Evolutionary conservation across 768 basidiomycete genomes (phyloP), one percentile per base, ranked within the genome.

Genomic region (Collybiopsis luxurians): DNA sequence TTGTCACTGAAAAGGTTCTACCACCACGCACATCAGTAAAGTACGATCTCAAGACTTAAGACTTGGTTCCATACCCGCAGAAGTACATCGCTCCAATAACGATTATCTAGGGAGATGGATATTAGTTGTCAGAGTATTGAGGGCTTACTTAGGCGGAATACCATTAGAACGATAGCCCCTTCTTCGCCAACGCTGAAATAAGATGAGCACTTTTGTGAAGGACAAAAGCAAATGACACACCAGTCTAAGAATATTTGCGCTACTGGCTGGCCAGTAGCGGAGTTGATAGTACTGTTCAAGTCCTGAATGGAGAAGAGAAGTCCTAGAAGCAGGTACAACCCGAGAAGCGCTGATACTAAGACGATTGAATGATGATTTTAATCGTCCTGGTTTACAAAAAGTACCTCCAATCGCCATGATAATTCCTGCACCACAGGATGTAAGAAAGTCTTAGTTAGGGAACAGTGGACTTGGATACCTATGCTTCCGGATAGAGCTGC

Each of bases 271-370:
- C 85, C 86, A 3, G 82, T 85, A 10, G 69, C 46, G 0, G 83
- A 79, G 11, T 60, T 63, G 28, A 90, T 55, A 0, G 87, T 89
- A 3, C 43, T 62, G 19, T 80, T 79, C 15, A 87, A 73, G 61
- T 90, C 83, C 63, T 91, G 90, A 19, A 92, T 90, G 0, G 85
- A 87, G 71, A 91, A 91, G 1, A 91, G 77, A 38, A 90, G 73
- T 0, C 85, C 84, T 5, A 90, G 70, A 42, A 90, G 73, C 48
- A 90, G 79, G 75, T 89, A 90, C 84, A 85, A 87, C 24, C 89
- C 89, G 1, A 91, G 78, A 11, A 89, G 59, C 1, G 87, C 84
- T 3, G 86, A 88, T 15, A 87, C 84, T 34, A 34, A 5, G 31
- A 34, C 6, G 13, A 34, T 6, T 34, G 5, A 34, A 34, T 34